Evolutionary conservation across 2,329 filamentous ascomycete species (phyloP).

Genomic region (Trichoderma simmonsii): DNA sequence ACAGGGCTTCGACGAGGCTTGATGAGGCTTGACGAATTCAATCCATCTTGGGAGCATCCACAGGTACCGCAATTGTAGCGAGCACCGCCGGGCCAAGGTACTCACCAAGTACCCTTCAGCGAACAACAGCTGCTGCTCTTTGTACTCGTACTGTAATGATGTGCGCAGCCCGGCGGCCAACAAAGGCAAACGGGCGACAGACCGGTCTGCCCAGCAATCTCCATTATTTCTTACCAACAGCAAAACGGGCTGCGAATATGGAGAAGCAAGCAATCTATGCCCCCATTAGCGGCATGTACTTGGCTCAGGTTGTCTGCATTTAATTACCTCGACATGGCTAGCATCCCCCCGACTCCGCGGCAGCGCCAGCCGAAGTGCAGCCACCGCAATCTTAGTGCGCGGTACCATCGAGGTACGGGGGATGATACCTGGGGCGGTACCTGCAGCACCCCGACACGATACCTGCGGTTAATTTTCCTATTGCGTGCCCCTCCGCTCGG

Average conservation of each 20-base stretch:
- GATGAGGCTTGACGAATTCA: background rate
- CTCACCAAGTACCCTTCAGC: background rate
- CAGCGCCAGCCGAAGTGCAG: conserved; percentile 6
- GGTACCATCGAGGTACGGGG: background rate
- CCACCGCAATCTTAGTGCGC: background rate
- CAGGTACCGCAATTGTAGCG: background rate
- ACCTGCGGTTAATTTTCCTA: conserved; percentile 1
- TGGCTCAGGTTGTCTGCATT: background rate
- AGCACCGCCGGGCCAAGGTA: background rate
- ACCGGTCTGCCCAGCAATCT: background rate
- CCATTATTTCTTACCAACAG: background rate
- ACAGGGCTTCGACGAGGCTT: background rate
- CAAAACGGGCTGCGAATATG: background rate
- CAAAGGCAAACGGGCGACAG: background rate
- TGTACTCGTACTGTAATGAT: no score
- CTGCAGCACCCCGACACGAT: background rate
- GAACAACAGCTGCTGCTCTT: background rate
- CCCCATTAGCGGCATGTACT: background rate
- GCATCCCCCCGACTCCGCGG: background rate
- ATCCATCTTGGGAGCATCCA: background rate
- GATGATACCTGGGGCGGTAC: background rate
- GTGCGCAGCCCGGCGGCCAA: background rate
- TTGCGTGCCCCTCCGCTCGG: conserved; percentile 12
- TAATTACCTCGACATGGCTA: background rate
- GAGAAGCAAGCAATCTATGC: background rate